phyloP scores from a whole-genome alignment of 306 rosid species.

The Medicago lupulina region DNA sequence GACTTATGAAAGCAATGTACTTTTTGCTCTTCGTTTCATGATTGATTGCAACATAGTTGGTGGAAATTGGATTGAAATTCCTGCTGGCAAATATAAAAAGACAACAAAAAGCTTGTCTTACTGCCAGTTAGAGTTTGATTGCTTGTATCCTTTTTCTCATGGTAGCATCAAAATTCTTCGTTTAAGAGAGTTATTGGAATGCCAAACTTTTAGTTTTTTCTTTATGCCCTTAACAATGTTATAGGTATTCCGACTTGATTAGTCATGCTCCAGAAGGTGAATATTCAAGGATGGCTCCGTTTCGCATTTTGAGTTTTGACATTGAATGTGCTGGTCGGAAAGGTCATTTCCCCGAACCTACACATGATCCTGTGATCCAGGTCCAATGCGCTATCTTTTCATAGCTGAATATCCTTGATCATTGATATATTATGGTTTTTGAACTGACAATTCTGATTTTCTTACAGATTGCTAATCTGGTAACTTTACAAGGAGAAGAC shows the following conservation, averaged over 20 bases:
- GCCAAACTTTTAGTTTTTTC: constrained; percentile 32
- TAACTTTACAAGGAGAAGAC: constrained; percentile 88
- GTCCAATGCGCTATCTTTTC: constrained; percentile 48
- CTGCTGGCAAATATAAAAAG: constrained; percentile 79
- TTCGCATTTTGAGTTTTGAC: constrained; percentile 97
- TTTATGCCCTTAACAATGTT: constrained; percentile 57
- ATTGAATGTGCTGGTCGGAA: constrained; percentile 99
- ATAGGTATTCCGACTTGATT: constrained; percentile 82
- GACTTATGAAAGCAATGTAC: constrained; percentile 99
- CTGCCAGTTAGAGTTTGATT: constrained; percentile 88
- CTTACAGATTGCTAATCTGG: constrained; percentile 86
- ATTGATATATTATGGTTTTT: constrained; percentile 30
- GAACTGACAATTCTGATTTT: constrained; percentile 42
- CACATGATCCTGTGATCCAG: constrained; percentile 98
- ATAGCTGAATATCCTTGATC: neutral
- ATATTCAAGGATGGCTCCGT: constrained; percentile 97
- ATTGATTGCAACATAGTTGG: constrained; percentile 92
- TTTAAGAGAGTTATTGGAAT: constrained; percentile 25
- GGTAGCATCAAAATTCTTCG: constrained; percentile 9
- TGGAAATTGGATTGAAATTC: constrained; percentile 97
- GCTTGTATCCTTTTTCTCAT: constrained; percentile 79
- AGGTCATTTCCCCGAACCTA: constrained; percentile 98
- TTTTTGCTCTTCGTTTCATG: constrained; percentile 97
- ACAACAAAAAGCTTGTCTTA: constrained; percentile 59
- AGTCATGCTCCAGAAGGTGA: constrained; percentile 97